Base-by-base conservation (phyloP, 2,329 filamentous ascomycete species). In the Epichloe gansuensis region DNA sequence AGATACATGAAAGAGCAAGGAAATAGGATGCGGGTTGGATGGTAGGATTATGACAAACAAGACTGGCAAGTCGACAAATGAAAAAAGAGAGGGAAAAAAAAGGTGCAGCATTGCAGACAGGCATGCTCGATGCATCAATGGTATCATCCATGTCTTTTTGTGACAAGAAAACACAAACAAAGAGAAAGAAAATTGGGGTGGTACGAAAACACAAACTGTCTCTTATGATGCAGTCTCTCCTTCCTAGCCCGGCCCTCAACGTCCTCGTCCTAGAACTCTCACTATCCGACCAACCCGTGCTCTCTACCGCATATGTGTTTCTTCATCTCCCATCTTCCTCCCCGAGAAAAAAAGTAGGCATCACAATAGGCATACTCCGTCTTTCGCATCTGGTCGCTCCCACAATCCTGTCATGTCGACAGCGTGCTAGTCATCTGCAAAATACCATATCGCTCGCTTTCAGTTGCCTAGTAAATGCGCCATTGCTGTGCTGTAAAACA, bases 141-240 rank as follows among this genome's bases (percentile, higher is more conserved):
- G 68, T 70, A 69, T 70, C 68, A 67, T 70, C 66, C 66, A 65
- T 68, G 61, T 65, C 56, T 62, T 62, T 59, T 59, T 58, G 58
- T 56, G 56, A 60, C 56, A 54, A 60, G 64, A 63, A 60, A 55
- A 54, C 60, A 64, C 60, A 62, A 55, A 53, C 57, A 61, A 60
- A 59, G 61, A 50, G 54, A 58, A 56, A 54, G 55, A 56, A 59
- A 50, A 44, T 39, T 49, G 21, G n/a, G 9, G 17, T 15, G 25
- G 39, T 34, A 25, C 17, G 7, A 21, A 35, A 35, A 15, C 39
- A 11, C 31, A 3, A 31, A 25, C 11, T 39, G 15, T 42, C 40
- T 23, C 46, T 40, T 27, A 15, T 39, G 39, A 15, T 39, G 39
- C 36, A 48, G 12, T 8, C 46, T 39, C 17, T 27, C 35, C 46